Percentiles rank a stretch among this genome's conserved stretches.
These are phyloP conservation scores for Alternaria rosae DNA, from an alignment of 2,329 filamentous ascomycete genomes.

Conservation along the genomic window DNA sequence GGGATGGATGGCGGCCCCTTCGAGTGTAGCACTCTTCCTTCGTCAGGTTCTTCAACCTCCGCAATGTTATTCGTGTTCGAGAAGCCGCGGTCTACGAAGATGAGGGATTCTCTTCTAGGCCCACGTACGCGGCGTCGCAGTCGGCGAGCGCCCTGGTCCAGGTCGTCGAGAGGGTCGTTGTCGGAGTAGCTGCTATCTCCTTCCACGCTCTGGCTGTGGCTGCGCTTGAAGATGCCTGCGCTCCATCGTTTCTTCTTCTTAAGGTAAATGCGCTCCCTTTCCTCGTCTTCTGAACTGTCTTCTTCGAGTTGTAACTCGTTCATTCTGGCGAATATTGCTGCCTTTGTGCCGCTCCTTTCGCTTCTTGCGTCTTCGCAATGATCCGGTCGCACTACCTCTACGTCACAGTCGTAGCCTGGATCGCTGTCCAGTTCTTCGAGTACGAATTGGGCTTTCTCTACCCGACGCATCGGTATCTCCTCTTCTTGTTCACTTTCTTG, in stretches of 20 bases:
- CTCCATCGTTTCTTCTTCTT: slow-evolving; percentile 54
- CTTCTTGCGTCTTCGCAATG: slow-evolving; percentile 54
- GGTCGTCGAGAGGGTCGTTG: slow-evolving; percentile 51
- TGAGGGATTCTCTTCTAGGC: slow-evolving; percentile 43
- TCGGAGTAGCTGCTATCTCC: slow-evolving; percentile 55
- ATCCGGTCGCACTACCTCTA: slow-evolving; percentile 55
- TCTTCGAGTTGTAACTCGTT: slow-evolving; percentile 46
- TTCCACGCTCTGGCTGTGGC: slow-evolving; percentile 55
- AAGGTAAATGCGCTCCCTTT: slow-evolving; percentile 33
- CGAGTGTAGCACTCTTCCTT: slow-evolving; percentile 37
- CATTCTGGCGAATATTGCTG: slow-evolving; percentile 45
- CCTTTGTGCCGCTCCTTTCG: slow-evolving; percentile 37
- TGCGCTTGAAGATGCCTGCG: slow-evolving; percentile 54
- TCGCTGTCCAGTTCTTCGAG: slow-evolving; percentile 55
- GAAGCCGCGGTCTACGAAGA: slow-evolving; percentile 51
- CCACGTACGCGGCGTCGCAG: slow-evolving; percentile 53
- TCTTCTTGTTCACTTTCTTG: slow-evolving; percentile 39
- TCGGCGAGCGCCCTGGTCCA: slow-evolving; percentile 50
- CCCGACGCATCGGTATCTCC: slow-evolving; percentile 29
- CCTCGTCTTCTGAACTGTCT: slow-evolving; percentile 45
- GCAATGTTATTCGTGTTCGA: slow-evolving; percentile 45
- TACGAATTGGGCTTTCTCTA: slow-evolving; percentile 47
- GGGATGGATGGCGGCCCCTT: slow-evolving; percentile 48
- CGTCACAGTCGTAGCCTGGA: slow-evolving; percentile 50
- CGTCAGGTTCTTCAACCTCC: slow-evolving; percentile 50